Evolutionary conservation across 108 stramenopile genomes (phyloP), one percentile per base, ranked within the genome.

Genomic region (Cylindrotheca fusiformis): DNA sequence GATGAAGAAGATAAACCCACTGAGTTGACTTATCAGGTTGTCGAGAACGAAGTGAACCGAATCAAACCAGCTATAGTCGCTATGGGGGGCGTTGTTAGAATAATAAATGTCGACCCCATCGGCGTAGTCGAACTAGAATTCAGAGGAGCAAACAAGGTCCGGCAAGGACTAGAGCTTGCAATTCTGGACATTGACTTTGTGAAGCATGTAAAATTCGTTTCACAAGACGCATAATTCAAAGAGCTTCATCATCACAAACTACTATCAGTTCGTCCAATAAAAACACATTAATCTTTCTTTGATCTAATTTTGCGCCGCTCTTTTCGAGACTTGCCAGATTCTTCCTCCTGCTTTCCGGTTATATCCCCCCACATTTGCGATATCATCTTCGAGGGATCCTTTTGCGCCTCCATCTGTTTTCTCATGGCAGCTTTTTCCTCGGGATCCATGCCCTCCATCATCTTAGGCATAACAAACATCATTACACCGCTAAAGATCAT

Each of bases 391-490:
- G 83, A 64, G n/a, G 94, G 94, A 77, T 95, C 90, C 52, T 88
- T 74, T 76, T 91, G 90, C 56, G 79, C 77, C 51, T 77, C 81
- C 90, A 95, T 88, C 65, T 95, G 90, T 50, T 80, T 70, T 63
- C 82, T 81, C 90, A 95, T 92, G 60, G 75, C 69, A 61, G 83
- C 87, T 76, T 81, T 82, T 77, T 95, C 90, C 62, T 91, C 94
- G 1, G 88, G 87, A 65, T 91, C 90, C 61, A 95, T 36, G 44
- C 72, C 78, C 59, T 88, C 90, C 94, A 95, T 95, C 83, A 95
- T 85, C 45, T 75, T 88, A 3, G 94, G 94, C 94, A 95, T 91
- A 30, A 84, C 27, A 30, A 83, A 67, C 88, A 95, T 85, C 68
- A 86, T 51, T 22, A 79, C 88, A 26, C 67, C 87, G 29, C 67